Conservation (phyloP, 352 stramenopile species). For the Saprolegnia diclina region DNA sequence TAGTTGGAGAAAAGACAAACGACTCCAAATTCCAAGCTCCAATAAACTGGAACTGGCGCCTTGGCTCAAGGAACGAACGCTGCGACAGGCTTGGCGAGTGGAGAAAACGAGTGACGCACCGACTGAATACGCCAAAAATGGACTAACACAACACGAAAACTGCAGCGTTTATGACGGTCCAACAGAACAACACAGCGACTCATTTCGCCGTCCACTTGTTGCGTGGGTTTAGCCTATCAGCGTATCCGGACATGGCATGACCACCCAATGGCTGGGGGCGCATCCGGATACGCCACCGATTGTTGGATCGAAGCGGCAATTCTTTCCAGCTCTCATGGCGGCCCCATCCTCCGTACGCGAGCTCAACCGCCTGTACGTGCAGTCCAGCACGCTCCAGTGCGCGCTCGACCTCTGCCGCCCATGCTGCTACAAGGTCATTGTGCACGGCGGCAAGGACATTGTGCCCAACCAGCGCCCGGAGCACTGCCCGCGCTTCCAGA, state of each 20-base stretch:
- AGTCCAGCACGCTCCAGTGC: conserved; percentile 62
- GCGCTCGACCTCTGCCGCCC: conserved; percentile 53
- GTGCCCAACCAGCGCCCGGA: conserved; percentile 73
- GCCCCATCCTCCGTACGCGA: background rate
- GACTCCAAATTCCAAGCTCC: no score
- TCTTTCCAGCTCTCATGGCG: background rate
- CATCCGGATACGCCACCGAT: background rate
- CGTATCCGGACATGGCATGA: background rate
- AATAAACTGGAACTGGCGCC: no score
- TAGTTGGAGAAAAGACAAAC: no score
- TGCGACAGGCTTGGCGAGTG: no score
- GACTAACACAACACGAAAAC: no score
- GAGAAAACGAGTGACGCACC: no score
- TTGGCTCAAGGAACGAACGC: no score
- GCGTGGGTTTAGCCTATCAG: background rate
- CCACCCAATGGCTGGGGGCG: background rate
- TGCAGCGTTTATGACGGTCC: no score
- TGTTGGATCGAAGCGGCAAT: background rate
- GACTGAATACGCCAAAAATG: no score
- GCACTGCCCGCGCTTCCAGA: conserved; percentile 45
- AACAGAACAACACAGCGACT: no score
- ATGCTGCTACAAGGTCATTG: conserved; percentile 84
- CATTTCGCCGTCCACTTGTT: no score
- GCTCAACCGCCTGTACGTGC: conserved; percentile 32
- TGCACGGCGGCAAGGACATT: conserved; percentile 48